Base-by-base conservation (phyloP, 148 eudicot genomes). In the Oxyria digyna region DNA sequence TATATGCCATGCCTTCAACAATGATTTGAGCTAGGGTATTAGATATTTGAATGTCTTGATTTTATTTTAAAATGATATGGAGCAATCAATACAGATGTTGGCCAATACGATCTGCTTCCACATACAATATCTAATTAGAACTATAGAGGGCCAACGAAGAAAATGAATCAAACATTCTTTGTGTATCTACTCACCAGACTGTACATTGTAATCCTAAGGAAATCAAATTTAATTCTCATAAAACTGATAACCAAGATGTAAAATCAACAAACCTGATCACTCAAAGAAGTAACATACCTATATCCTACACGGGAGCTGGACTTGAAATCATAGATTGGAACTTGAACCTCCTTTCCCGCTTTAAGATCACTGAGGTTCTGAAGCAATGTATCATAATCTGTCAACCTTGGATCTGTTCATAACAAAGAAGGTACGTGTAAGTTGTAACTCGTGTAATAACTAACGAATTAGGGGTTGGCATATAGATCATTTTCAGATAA, bases 261-360 rank as follows among this genome's bases (percentile, higher is more conserved):
- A 55, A 55, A 12, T 11, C 62, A 55, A 24, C 24, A 55, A 26
- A 10, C 6, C 27, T 55, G 62, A 55, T 26, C 24, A 55, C 62
- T 24, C 11, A 26, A 11, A 23, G 31, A 52, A 26, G 62, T 55
- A 55, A 10, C 10, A 23, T 26, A 91, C 97, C 97, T 85, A 87
- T 81, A 91, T 83, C 97, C 97, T 67, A 79, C 81, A 69, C 97
- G 97, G 50, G 89, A 83, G 79, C 97, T 91, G 45, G 91, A 77
- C 82, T 91, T 91, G 85, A 88, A 88, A 88, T 91, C 97, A 78
- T 91, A 91, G 42, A 91, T 74, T 21, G 97, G 97, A 69, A 91
- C 83, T 72, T 88, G 82, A 67, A 70, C 87, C 37, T 71, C 79
- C 75, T 85, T 86, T 73, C 95, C 97, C 31, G 81, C 88, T 78